Evolutionary conservation across 768 basidiomycete species (phyloP).

Genomic region (Peribolospora baueri): DNA sequence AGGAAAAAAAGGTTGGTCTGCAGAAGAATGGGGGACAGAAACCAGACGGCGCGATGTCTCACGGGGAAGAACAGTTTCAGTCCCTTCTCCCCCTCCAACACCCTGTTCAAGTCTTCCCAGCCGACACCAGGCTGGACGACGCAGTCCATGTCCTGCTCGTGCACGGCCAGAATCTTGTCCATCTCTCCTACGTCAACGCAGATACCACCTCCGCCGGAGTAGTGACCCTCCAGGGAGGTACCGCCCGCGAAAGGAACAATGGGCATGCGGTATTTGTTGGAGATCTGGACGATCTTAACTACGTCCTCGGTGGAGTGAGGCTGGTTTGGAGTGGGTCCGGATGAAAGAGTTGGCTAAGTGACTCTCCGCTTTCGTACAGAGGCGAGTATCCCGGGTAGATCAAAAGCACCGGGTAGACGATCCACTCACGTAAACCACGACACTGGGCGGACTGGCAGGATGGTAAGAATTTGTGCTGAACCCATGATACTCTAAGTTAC

Average conservation of each 20-base stretch:
- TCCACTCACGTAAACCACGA: neutral
- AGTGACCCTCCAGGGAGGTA: slow-evolving; percentile 69
- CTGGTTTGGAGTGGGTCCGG: slow-evolving; percentile 11
- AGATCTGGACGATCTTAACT: slow-evolving; percentile 47
- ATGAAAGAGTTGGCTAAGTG: too few species aligned
- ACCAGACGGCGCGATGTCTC: too few species aligned
- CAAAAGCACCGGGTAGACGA: neutral
- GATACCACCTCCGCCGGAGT: neutral
- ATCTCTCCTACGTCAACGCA: slow-evolving; percentile 21
- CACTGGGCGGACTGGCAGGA: too few species aligned
- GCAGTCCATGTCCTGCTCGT: slow-evolving; percentile 24
- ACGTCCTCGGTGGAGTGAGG: slow-evolving; percentile 51
- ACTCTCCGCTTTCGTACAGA: too few species aligned
- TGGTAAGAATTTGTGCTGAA: too few species aligned
- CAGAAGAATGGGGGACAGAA: too few species aligned
- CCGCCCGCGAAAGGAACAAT: slow-evolving; percentile 59
- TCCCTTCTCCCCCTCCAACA: neutral
- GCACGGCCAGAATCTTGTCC: slow-evolving; percentile 48
- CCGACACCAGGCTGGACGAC: slow-evolving; percentile 20
- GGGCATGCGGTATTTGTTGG: slow-evolving; percentile 43
- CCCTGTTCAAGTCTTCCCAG: slow-evolving; percentile 14
- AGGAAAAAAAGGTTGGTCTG: too few species aligned
- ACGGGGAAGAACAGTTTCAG: slow-evolving; percentile 7
- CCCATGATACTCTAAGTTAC: too few species aligned
- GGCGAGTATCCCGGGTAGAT: too few species aligned